phyloP scores from a whole-genome alignment of 164 flowering plant species.

The Aristolochia contorta region DNA sequence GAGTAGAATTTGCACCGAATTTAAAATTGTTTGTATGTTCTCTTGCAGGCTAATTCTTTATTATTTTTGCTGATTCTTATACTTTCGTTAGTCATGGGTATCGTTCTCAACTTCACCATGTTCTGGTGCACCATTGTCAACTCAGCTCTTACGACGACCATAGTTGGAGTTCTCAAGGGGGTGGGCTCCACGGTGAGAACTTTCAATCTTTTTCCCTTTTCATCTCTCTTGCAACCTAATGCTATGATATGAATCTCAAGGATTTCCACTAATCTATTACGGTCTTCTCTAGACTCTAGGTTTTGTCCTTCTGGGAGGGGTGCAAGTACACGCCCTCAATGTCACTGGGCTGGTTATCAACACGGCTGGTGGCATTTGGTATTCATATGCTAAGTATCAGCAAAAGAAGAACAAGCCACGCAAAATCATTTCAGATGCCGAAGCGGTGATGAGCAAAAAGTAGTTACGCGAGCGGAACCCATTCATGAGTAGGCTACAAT shows the following conservation, averaged over 20 bases:
- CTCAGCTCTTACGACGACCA: constrained; percentile 96
- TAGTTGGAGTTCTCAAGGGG: constrained; percentile 97
- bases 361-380: constrained; percentile 96
- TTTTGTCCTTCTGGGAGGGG: constrained; percentile 87
- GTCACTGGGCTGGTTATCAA: constrained; percentile 86
- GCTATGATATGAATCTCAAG: not conserved
- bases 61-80: constrained; percentile 58
- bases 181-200: constrained; percentile 89
- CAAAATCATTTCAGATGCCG: constrained; percentile 41
- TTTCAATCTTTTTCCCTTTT: not conserved
- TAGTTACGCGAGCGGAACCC: not conserved
- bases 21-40: not conserved
- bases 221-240: not conserved
- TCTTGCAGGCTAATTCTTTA: constrained; percentile 58
- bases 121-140: constrained; percentile 94
- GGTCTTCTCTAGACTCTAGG: constrained; percentile 63
- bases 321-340: constrained; percentile 76
- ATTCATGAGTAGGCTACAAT: no score
- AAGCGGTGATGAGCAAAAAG: constrained; percentile 38
- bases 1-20: no score
- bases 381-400: constrained; percentile 82
- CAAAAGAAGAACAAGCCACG: constrained; percentile 60
- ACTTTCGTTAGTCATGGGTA: constrained; percentile 91
- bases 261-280: not conserved
- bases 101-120: constrained; percentile 92